Percentiles rank a stretch among this genome's conserved stretches.
Evolutionary conservation across 371 early-diverging fungal species (phyloP).

Genomic region (Zopfochytrium polystomum): DNA sequence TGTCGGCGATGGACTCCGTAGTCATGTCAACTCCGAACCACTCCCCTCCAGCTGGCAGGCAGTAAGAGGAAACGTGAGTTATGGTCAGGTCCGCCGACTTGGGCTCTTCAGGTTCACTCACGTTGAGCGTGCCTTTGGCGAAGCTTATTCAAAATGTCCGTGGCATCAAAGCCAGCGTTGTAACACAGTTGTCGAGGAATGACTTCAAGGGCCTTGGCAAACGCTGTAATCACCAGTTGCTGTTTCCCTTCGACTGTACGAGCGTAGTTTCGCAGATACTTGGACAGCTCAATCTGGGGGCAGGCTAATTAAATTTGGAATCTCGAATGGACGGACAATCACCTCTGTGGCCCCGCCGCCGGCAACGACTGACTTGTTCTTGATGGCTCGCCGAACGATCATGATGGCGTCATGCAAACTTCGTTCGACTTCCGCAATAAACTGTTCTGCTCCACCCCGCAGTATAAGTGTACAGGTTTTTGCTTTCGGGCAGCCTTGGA

Average conservation of each 20-base stretch:
- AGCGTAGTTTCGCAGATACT: constrained; percentile 88
- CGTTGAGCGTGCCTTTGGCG: constrained; percentile 89
- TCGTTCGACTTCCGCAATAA: constrained; percentile 99
- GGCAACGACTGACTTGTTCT: constrained; percentile 91
- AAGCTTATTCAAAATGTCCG: constrained; percentile 95
- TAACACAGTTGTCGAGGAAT: constrained; percentile 98
- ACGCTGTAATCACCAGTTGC: constrained; percentile 94
- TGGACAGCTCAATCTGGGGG: constrained; percentile 90
- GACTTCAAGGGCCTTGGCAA: constrained; percentile 97
- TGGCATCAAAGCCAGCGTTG: constrained; percentile 99
- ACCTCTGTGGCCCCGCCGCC: constrained; percentile 97
- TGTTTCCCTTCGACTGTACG: constrained; percentile 93
- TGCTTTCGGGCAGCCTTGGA: constrained; percentile 86
- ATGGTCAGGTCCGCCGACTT: background rate
- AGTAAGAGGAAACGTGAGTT: background rate
- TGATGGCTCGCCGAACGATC: constrained; percentile 96
- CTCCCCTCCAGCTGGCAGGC: constrained; percentile 51
- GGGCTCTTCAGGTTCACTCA: constrained; percentile 6
- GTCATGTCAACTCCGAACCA: constrained; percentile 96
- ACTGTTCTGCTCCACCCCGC: constrained; percentile 99
- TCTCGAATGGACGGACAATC: constrained; percentile 27
- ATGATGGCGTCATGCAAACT: constrained; percentile 99
- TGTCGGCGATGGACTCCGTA: constrained; percentile 85
- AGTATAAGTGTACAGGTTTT: constrained; percentile 96
- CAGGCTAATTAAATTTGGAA: constrained; percentile 3